These are phyloP conservation scores for Hippophae gyantsensis DNA, from an alignment of 306 rosid genomes.

Conservation along the genomic window DNA sequence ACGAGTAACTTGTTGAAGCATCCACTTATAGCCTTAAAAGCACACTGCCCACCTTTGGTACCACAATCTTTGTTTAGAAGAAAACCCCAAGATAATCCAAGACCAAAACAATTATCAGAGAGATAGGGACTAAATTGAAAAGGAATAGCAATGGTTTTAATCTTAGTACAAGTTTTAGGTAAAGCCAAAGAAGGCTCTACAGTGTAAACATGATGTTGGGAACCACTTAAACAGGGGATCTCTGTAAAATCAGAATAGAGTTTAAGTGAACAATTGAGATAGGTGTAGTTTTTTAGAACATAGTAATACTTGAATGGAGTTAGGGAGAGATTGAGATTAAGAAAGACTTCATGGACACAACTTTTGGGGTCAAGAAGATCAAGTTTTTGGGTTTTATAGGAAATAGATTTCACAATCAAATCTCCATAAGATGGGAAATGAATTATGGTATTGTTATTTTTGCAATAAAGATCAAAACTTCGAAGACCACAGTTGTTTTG, in stretches of 20 bases:
- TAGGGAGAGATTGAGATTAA: constrained; percentile 52
- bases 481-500: constrained; percentile 4
- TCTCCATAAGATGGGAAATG: constrained; percentile 49
- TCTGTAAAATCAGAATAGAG: constrained; percentile 24
- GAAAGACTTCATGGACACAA: constrained; percentile 57
- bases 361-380: constrained; percentile 52
- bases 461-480: constrained; percentile 33
- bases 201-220: constrained; percentile 42
- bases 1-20: constrained; percentile 1
- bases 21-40: constrained; percentile 2
- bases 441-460: constrained; percentile 41
- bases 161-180: constrained; percentile 36
- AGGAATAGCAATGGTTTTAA: constrained; percentile 62
- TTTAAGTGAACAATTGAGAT: constrained; percentile 49
- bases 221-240: constrained; percentile 57
- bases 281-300: constrained; percentile 34
- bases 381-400: constrained; percentile 42
- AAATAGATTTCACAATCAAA: constrained; percentile 55
- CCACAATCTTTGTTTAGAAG: constrained; percentile 23
- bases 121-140: constrained; percentile 60
- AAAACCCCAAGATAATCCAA: constrained; percentile 49
- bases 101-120: constrained; percentile 60
- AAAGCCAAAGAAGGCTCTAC: constrained; percentile 36
- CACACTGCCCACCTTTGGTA: not conserved
- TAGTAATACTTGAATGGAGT: constrained; percentile 53